Evolutionary conservation across 345 rosid species (phyloP).

Genomic region (Dipteronia dyeriana): DNA sequence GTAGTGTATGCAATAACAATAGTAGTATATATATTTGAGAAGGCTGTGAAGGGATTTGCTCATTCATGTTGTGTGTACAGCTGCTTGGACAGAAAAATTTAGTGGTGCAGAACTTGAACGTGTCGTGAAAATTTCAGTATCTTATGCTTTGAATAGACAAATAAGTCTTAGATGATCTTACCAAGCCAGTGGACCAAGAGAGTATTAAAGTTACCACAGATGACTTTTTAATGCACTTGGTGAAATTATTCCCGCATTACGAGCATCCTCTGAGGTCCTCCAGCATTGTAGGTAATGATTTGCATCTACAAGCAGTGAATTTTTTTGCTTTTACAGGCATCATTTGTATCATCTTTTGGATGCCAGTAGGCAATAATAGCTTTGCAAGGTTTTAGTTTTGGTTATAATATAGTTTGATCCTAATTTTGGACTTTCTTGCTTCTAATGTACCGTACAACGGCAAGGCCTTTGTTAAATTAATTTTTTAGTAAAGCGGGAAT

Average conservation of each 20-base stretch:
- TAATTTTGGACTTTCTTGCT: background rate
- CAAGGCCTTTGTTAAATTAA: background rate
- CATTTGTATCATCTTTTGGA: background rate
- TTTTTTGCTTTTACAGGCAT: background rate
- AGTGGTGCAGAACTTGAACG: constrained; percentile 99
- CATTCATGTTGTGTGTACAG: constrained; percentile 41
- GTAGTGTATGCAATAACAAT: background rate
- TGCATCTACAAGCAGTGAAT: constrained; percentile 3
- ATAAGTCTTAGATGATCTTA: constrained; percentile 93
- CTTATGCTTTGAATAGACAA: constrained; percentile 94
- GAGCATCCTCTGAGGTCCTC: constrained; percentile 96
- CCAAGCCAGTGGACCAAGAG: constrained; percentile 96
- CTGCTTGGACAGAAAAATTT: constrained; percentile 94
- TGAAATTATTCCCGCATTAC: constrained; percentile 90
- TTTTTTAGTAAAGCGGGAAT: background rate
- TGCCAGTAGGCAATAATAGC: background rate
- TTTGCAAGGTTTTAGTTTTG: background rate
- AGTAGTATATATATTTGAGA: background rate
- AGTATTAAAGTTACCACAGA: constrained; percentile 92
- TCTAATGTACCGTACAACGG: background rate
- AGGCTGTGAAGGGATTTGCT: background rate
- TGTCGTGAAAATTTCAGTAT: constrained; percentile 96
- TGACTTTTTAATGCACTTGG: constrained; percentile 80
- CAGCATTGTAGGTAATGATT: constrained; percentile 82
- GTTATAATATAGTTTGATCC: background rate